Conservation (phyloP, 176 grass and related monocot species). For the Rhynchospora tenuis region DNA sequence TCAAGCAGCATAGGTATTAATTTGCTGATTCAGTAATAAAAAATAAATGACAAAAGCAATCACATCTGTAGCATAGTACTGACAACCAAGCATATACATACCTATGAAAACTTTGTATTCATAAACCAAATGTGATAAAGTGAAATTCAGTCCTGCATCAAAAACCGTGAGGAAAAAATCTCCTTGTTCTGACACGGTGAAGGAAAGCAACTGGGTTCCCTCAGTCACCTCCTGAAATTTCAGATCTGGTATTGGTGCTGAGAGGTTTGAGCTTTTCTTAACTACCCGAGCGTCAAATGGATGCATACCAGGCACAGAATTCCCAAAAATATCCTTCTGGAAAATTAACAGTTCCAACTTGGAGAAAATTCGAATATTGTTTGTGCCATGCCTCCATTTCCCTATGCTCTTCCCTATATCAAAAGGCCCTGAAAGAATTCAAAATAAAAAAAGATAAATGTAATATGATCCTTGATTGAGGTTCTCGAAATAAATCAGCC, state of each 20-base stretch:
- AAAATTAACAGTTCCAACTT: slow-evolving; percentile 64
- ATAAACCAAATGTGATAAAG: too few species aligned
- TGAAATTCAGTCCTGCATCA: too few species aligned
- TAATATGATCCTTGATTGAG: not conserved
- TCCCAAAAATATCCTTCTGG: slow-evolving; percentile 54
- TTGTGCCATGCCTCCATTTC: slow-evolving; percentile 50
- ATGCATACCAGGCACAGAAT: slow-evolving; percentile 35
- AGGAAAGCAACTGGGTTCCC: too few species aligned
- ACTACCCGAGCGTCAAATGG: slow-evolving; percentile 40
- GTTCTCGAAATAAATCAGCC: too few species aligned
- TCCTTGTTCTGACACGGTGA: too few species aligned
- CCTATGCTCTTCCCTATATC: slow-evolving; percentile 36
- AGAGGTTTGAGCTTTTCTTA: slow-evolving; percentile 35
- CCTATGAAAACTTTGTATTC: too few species aligned
- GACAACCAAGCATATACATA: too few species aligned
- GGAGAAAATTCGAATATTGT: slow-evolving; percentile 43
- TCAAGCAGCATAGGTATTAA: too few species aligned
- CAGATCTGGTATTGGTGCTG: slow-evolving; percentile 41
- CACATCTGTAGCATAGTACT: too few species aligned
- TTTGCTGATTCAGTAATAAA: too few species aligned
- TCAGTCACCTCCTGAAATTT: slow-evolving; percentile 35
- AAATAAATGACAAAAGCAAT: slow-evolving; percentile 27
- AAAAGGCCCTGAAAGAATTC: slow-evolving; percentile 35
- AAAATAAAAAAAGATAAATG: not conserved
- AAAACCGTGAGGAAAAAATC: too few species aligned